These are phyloP conservation scores for Trametes meyenii DNA, from an alignment of 768 basidiomycete genomes.

Conservation along the genomic window DNA sequence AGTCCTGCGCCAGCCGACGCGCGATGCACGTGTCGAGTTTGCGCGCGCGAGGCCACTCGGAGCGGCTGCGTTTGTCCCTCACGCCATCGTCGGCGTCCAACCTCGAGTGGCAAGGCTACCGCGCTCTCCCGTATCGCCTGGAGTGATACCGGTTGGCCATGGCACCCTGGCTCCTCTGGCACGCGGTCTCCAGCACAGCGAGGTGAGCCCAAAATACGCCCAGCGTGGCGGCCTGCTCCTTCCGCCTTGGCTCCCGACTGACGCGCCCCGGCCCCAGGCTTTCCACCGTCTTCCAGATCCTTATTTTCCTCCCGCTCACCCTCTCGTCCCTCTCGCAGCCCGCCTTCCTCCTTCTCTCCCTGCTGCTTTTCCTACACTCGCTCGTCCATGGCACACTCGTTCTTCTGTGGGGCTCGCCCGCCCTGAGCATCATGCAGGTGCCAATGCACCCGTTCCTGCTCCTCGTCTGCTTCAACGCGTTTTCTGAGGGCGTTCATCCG, in stretches of 20 bases:
- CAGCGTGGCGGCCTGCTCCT: background rate
- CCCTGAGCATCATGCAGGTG: constrained; percentile 77
- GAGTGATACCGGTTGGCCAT: constrained; percentile 34
- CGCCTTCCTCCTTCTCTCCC: constrained; percentile 80
- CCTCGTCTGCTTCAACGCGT: constrained; percentile 84
- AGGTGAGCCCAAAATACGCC: constrained; percentile 41
- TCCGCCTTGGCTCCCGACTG: constrained; percentile 9
- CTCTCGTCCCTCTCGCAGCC: constrained; percentile 78
- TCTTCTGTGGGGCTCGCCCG: constrained; percentile 69
- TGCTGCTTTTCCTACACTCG: constrained; percentile 74
- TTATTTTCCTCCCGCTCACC: constrained; percentile 83
- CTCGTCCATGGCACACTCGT: constrained; percentile 82
- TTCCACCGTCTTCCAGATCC: constrained; percentile 77
- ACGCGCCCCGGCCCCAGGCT: constrained; percentile 46
- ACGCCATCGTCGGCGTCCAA: constrained; percentile 13
- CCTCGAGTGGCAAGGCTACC: constrained; percentile 12
- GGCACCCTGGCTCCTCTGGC: constrained; percentile 69
- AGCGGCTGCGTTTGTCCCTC: background rate
- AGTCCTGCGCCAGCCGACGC: background rate
- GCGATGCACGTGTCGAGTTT: constrained; percentile 11
- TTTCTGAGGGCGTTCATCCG: constrained; percentile 65
- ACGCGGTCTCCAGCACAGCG: constrained; percentile 63
- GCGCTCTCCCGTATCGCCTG: constrained; percentile 21
- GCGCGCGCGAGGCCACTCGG: background rate
- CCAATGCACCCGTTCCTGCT: constrained; percentile 88